Percentiles rank a stretch among this genome's conserved stretches.
phyloP scores from a whole-genome alignment of 306 rosid species.

The Lablab purpureus region DNA sequence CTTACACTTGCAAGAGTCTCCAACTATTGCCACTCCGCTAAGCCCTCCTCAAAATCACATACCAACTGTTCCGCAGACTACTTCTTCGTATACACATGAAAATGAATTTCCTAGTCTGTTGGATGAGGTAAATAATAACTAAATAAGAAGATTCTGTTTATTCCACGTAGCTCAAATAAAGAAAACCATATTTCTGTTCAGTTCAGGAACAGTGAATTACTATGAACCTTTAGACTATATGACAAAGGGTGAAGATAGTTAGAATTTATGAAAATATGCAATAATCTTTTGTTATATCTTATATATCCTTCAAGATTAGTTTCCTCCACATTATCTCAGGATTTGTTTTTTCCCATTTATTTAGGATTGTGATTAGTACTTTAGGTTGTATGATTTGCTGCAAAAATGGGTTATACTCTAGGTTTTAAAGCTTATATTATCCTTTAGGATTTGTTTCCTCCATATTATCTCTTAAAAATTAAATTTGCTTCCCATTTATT shows the following conservation, averaged over 20 bases:
- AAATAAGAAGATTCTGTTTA: conserved; percentile 33
- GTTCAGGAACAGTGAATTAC: conserved; percentile 16
- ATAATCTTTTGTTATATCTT: neutral
- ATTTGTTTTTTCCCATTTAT: neutral
- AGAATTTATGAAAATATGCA: neutral
- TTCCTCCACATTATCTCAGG: neutral
- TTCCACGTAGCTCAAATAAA: conserved; percentile 19
- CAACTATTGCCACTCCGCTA: conserved; percentile 39
- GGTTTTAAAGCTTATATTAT: neutral
- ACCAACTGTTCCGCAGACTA: conserved; percentile 71
- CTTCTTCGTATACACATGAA: conserved; percentile 51
- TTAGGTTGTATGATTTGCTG: neutral
- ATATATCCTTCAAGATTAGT: neutral
- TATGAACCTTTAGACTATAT: conserved; percentile 40
- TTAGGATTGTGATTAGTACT: neutral
- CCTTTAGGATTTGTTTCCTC: neutral
- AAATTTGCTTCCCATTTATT: neutral
- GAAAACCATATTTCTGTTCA: conserved; percentile 38
- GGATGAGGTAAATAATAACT: conserved; percentile 61
- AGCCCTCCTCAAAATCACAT: conserved; percentile 61
- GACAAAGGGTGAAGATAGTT: conserved; percentile 46
- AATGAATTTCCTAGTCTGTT: conserved; percentile 46
- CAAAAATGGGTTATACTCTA: neutral
- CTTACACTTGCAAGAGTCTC: conserved; percentile 48
- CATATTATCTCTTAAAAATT: neutral